These are phyloP conservation scores for Alternaria brassicicola DNA, from an alignment of 2,329 filamentous ascomycete genomes.

Conservation along the genomic window DNA sequence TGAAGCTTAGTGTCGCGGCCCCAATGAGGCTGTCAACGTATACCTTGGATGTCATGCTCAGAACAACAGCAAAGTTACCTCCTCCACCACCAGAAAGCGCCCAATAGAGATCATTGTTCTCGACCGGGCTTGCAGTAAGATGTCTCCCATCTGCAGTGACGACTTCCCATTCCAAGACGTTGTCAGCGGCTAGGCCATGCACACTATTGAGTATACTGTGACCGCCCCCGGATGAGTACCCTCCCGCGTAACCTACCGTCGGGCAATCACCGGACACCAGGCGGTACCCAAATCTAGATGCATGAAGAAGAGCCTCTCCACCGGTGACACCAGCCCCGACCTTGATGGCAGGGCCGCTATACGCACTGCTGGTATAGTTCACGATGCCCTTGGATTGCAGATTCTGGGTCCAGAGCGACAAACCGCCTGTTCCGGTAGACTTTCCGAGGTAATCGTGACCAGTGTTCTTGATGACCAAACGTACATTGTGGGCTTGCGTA, in stretches of 20 bases:
- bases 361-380: conserved; percentile 13
- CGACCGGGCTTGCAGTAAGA: conserved; percentile 15
- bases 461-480: conserved; percentile 23
- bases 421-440: conserved; percentile 26
- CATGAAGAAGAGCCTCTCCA: not conserved
- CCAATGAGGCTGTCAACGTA: too few relatives aligned
- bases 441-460: conserved; percentile 25
- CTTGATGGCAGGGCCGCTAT: conserved; percentile 28
- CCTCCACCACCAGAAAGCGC: conserved; percentile 32
- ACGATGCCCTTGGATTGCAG: conserved; percentile 23
- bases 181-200: conserved; percentile 22
- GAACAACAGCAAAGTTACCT: too few relatives aligned
- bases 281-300: not conserved
- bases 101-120: conserved; percentile 29
- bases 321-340: conserved; percentile 26
- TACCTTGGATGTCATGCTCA: too few relatives aligned
- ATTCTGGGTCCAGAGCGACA: conserved; percentile 36
- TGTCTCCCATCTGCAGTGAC: conserved; percentile 21
- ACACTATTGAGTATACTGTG: conserved; percentile 54
- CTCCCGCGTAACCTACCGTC: conserved; percentile 54
- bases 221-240: conserved; percentile 53
- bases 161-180: conserved; percentile 29
- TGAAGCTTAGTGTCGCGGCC: too few relatives aligned
- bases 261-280: conserved; percentile 18
- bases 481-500: conserved; percentile 14